Evolutionary conservation across 1,139 yeast genomes (phyloP), one percentile per base, ranked within the genome.

Genomic region (Arxiozyma slooffiae): DNA sequence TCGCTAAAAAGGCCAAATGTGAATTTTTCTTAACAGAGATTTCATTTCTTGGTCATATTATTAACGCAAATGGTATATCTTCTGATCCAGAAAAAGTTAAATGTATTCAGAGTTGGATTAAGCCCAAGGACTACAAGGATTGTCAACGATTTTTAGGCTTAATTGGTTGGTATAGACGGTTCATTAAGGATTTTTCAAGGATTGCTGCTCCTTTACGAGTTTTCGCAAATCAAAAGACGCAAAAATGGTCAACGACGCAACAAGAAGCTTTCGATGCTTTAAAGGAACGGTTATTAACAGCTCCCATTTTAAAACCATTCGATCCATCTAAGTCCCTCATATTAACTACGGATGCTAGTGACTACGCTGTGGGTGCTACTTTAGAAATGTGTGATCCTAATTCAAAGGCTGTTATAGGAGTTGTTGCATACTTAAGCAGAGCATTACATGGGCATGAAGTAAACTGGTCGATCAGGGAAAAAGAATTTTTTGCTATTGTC

Each of bases 121-220:
- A 7, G 3, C 40, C 44, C 7, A 26, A 40, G 3, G 26, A 18
- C 6, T 23, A 30, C 30, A 46, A 46, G 21, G 40, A 40, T 7
- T 40, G 20, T 18, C 48, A 46, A 24, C 14, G 48, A 5, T 45
- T 45, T 17, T 18, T 45, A 14, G 48, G 48, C 1, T 39, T 46
- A 9, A 17, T 24, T 8, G 48, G 44, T n/a, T 46, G 26, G 4
- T 38, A 38, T 23, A 22, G 48, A n/a, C 44, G 42, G 24, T 46
- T 39, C n/a, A 30, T 40, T n/a, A 24, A 18, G 2, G 34, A 40
- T 18, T 40, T 46, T 38, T 47, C 49, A 9, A 22, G 11, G 3
- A 47, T 34, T 7, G 36, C 46, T 14, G 20, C 18, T 3, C 41
- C 49, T 1, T 16, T 41, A 7, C 4, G 36, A 2, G 24, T 26